These are phyloP conservation scores for Suillus alpinus DNA, from an alignment of 768 basidiomycete species.

Conservation along the genomic window DNA sequence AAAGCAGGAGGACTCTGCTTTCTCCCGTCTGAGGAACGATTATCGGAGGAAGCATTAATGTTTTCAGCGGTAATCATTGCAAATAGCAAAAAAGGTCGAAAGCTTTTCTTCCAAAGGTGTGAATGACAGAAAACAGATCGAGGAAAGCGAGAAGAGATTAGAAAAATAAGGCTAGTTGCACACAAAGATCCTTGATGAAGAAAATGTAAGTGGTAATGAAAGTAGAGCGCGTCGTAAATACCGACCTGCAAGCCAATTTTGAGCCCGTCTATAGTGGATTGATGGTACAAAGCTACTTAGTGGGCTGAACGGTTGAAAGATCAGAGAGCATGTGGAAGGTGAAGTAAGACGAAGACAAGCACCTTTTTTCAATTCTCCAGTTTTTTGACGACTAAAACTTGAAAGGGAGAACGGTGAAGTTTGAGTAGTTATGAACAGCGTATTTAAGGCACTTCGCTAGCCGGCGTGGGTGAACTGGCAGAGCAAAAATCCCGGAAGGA, in stretches of 20 bases:
- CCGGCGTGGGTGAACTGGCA: conserved; percentile 28
- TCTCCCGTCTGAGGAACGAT: conserved; percentile 64
- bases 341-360: conserved; percentile 20
- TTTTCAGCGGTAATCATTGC: conserved; percentile 75
- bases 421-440: conserved; percentile 30
- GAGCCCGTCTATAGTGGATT: conserved; percentile 74
- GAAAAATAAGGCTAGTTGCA: conserved; percentile 61
- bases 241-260: conserved; percentile 71
- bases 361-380: conserved; percentile 45
- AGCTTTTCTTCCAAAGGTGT: conserved; percentile 51
- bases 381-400: conserved; percentile 29
- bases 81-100: conserved; percentile 37
- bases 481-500: conserved; percentile 32
- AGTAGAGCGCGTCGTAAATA: conserved; percentile 21
- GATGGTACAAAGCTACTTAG: conserved; percentile 75
- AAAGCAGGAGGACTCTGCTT: conserved; percentile 91
- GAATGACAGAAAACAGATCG: conserved; percentile 44
- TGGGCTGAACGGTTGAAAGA: conserved; percentile 32
- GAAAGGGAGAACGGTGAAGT: conserved; percentile 29
- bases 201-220: conserved; percentile 18
- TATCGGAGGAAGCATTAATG: conserved; percentile 71
- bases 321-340: conserved; percentile 14
- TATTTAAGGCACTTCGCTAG: conserved; percentile 42
- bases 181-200: conserved; percentile 53
- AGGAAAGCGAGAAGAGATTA: conserved; percentile 47